Conservation (phyloP, 257 asterid species). For the Datura wrightii region DNA sequence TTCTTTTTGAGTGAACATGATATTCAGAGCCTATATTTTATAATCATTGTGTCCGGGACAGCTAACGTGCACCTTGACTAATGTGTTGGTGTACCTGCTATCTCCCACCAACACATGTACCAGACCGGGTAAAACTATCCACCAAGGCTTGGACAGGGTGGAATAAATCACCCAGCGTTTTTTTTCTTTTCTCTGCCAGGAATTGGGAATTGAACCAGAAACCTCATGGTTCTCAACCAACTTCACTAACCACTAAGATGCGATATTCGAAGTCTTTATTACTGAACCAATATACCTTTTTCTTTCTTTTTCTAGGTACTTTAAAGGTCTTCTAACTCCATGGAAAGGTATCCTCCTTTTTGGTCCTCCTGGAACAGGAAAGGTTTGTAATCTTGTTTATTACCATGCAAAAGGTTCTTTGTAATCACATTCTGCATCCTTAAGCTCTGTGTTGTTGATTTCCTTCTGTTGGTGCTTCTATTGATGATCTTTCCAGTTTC, state of each 20-base stretch:
- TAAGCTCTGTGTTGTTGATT: neutral
- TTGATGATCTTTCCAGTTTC: conserved; percentile 1
- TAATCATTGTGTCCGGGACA: neutral
- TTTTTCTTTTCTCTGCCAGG: neutral
- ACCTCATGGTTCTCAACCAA: too few relatives aligned
- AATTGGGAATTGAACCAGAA: neutral
- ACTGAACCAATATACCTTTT: conserved; percentile 30
- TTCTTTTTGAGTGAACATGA: neutral
- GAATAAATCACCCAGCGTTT: neutral
- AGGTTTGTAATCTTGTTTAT: conserved; percentile 57
- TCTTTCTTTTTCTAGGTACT: conserved; percentile 63
- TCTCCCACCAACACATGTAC: neutral
- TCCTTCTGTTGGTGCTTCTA: neutral
- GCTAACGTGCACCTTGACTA: neutral
- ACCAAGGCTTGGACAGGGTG: neutral
- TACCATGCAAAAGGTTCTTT: conserved; percentile 25
- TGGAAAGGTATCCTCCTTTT: conserved; percentile 99
- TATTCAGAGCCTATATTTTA: neutral
- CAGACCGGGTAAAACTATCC: neutral
- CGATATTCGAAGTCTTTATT: neutral
- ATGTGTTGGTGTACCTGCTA: neutral
- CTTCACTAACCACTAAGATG: neutral
- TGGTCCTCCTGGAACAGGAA: conserved; percentile 99
- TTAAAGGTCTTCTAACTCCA: conserved; percentile 93
- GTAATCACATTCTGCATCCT: neutral